phyloP scores from a whole-genome alignment of 2,329 filamentous ascomycete genomes.

The Emericellopsis atlantica region DNA sequence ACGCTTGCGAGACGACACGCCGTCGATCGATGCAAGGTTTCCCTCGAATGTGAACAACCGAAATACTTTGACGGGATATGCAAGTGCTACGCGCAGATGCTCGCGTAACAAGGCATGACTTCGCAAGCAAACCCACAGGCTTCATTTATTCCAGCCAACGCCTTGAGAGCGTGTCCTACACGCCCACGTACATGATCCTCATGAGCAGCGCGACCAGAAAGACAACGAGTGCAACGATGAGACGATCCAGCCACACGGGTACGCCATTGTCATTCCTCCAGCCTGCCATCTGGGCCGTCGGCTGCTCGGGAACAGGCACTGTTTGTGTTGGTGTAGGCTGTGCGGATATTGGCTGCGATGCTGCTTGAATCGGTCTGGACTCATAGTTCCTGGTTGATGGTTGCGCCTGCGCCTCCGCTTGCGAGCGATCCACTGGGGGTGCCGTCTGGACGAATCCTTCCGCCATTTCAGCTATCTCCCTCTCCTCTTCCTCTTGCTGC shows the following conservation, averaged over 20 bases:
- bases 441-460: slow-evolving; percentile 46
- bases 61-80: no score
- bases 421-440: slow-evolving; percentile 8
- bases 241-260: slow-evolving; percentile 67
- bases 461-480: slow-evolving; percentile 34
- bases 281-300: slow-evolving; percentile 6
- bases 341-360: background rate
- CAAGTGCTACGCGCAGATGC: no score
- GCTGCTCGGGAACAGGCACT: slow-evolving; percentile 4
- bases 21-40: no score
- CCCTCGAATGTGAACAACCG: no score
- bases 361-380: background rate
- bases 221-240: slow-evolving; percentile 61
- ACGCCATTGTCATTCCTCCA: slow-evolving; percentile 31
- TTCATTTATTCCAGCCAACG: no score
- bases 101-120: no score
- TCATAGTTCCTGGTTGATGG: background rate
- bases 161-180: no score
- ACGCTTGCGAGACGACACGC: no score
- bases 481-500: slow-evolving; percentile 15
- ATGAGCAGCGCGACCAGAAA: slow-evolving; percentile 58
- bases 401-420: background rate
- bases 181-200: slow-evolving; percentile 29
- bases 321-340: background rate
- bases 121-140: no score